Percentiles rank a stretch among this genome's conserved stretches.
These are phyloP conservation scores for Sclerotinia sclerotiorum DNA, from an alignment of 2,329 filamentous ascomycete species.

Conservation along the genomic window DNA sequence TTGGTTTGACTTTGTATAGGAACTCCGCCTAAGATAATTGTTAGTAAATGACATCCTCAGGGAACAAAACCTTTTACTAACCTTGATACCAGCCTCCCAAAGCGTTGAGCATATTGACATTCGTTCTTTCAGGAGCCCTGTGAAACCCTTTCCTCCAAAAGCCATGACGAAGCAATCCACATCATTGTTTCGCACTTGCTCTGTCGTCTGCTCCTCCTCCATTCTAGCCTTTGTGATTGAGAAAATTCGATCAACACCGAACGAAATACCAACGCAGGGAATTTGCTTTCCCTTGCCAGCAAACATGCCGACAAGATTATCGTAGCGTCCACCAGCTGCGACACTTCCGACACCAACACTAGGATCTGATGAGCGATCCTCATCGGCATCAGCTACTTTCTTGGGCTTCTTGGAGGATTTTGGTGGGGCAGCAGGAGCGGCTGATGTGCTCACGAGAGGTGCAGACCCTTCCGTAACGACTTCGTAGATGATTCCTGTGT, in stretches of 20 bases:
- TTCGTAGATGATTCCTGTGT: constrained; percentile 77
- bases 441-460: constrained; percentile 40
- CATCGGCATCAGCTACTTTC: constrained; percentile 51
- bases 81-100: constrained; percentile 87
- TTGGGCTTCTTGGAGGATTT: constrained; percentile 45
- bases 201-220: constrained; percentile 58
- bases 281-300: constrained; percentile 73
- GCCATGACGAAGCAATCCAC: constrained; percentile 95
- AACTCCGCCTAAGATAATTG: constrained; percentile 66
- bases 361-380: constrained; percentile 75
- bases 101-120: constrained; percentile 75
- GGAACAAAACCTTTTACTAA: constrained; percentile 39
- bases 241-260: constrained; percentile 94
- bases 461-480: constrained; percentile 69
- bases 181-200: constrained; percentile 64
- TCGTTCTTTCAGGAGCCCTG: constrained; percentile 76
- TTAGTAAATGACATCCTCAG: neutral
- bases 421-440: constrained; percentile 44
- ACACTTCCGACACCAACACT: constrained; percentile 82
- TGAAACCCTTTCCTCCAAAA: constrained; percentile 83
- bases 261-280: constrained; percentile 88
- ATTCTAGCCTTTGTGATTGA: constrained; percentile 81
- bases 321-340: constrained; percentile 87
- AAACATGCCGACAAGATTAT: constrained; percentile 94
- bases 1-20: constrained; percentile 85